Conservation (phyloP, 2,329 filamentous ascomycete genomes). For the Penicillium sp. region DNA sequence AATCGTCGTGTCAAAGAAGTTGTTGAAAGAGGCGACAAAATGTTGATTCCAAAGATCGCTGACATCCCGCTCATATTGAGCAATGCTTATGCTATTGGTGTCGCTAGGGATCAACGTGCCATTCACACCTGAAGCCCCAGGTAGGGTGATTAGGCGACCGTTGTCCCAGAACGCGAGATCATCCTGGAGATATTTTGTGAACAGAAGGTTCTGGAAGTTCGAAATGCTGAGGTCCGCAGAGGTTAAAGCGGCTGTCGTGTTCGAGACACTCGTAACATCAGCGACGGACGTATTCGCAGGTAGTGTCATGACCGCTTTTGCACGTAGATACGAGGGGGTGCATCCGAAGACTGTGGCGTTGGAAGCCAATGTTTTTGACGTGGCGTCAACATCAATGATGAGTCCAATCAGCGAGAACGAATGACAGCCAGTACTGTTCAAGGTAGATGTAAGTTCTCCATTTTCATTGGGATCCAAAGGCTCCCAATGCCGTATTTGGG, state of each 20-base stretch:
- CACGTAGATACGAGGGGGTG: not conserved
- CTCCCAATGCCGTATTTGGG: not conserved
- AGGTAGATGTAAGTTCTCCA: not conserved
- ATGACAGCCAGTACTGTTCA: constrained; percentile 5
- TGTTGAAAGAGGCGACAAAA: constrained; percentile 11
- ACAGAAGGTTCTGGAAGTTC: not conserved
- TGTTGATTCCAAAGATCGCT: constrained; percentile 9
- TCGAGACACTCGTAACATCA: not conserved
- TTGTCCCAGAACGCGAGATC: not conserved
- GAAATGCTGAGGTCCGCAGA: not conserved
- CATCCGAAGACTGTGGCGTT: constrained; percentile 14
- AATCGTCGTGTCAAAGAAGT: constrained; percentile 11
- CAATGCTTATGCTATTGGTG: not conserved
- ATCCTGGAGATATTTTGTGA: not conserved
- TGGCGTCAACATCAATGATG: constrained; percentile 3
- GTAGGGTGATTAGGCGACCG: not conserved
- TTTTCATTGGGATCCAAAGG: not conserved
- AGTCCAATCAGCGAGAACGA: constrained; percentile 8
- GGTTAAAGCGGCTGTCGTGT: not conserved
- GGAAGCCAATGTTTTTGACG: constrained; percentile 1
- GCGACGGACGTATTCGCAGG: not conserved
- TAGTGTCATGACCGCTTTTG: not conserved
- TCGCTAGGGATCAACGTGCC: not conserved
- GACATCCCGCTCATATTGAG: constrained; percentile 2
- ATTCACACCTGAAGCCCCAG: not conserved